Conservation (phyloP, 495 filamentous ascomycete genomes). For the Annulohypoxylon bovei region DNA sequence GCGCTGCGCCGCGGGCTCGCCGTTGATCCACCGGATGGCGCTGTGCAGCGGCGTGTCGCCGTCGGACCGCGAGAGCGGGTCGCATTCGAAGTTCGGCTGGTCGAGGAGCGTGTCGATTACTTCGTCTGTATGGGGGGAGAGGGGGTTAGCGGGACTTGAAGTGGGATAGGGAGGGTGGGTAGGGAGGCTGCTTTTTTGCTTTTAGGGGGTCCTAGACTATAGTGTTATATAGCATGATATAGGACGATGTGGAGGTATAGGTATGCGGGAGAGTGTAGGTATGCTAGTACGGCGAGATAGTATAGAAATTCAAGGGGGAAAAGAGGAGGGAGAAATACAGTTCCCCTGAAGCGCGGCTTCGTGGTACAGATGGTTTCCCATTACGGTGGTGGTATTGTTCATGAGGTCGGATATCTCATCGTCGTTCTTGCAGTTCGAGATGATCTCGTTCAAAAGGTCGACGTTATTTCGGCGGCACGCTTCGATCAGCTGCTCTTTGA, state of each 20-base stretch:
- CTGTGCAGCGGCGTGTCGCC: conserved; percentile 91
- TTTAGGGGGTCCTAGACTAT: background rate
- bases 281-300: background rate
- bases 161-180: background rate
- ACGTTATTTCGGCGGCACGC: conserved; percentile 92
- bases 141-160: conserved; percentile 7
- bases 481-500: conserved; percentile 87
- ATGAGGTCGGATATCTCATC: conserved; percentile 72
- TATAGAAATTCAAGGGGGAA: background rate
- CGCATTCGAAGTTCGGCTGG: conserved; percentile 93
- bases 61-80: conserved; percentile 82
- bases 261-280: background rate
- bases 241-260: background rate
- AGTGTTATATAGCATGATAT: background rate
- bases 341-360: conserved; percentile 86
- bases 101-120: conserved; percentile 92
- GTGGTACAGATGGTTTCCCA: conserved; percentile 90
- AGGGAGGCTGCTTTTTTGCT: too few relatives aligned
- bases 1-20: conserved; percentile 64
- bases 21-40: conserved; percentile 85
- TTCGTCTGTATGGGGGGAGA: conserved; percentile 67
- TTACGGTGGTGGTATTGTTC: conserved; percentile 81
- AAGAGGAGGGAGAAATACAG: conserved; percentile 61
- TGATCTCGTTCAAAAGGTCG: conserved; percentile 73
- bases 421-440: conserved; percentile 59